Evolutionary conservation across 192 early-diverging fungal species (phyloP).

Genomic region (Coemansia reversa): DNA sequence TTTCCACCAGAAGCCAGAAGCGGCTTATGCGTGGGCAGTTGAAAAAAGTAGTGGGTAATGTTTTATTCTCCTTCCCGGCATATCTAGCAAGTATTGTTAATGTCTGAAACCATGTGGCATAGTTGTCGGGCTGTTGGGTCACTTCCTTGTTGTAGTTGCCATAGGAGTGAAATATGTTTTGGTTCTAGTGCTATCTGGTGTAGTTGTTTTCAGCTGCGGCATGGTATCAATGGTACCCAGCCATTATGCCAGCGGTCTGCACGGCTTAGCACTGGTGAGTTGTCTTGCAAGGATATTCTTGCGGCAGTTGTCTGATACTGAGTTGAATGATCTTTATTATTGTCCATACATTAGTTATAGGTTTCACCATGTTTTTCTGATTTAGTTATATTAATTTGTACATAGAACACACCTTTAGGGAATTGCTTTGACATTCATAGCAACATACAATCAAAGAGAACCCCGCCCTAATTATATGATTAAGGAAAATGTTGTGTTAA

Average conservation of each 20-base stretch:
- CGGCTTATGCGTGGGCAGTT: background rate
- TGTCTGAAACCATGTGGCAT: background rate
- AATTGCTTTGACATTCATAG: no score
- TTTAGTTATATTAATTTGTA: no score
- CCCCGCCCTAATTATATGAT: no score
- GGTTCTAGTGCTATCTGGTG: background rate
- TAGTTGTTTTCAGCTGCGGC: background rate
- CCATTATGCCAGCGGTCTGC: background rate
- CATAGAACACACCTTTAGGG: no score
- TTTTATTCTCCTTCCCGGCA: background rate
- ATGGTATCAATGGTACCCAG: background rate
- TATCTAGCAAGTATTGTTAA: background rate
- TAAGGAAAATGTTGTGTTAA: no score
- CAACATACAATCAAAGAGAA: no score
- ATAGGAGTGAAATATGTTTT: conserved; percentile 3
- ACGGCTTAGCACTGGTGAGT: background rate
- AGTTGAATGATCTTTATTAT: no score
- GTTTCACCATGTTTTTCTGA: no score
- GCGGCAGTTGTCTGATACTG: no score
- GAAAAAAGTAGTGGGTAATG: background rate
- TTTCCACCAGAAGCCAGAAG: background rate
- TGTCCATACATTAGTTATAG: no score
- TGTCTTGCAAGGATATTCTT: background rate
- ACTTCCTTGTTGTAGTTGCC: background rate
- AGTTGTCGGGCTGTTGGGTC: background rate